Conservation (phyloP, 768 basidiomycete genomes). For the Clitopilus passeckerianus region DNA sequence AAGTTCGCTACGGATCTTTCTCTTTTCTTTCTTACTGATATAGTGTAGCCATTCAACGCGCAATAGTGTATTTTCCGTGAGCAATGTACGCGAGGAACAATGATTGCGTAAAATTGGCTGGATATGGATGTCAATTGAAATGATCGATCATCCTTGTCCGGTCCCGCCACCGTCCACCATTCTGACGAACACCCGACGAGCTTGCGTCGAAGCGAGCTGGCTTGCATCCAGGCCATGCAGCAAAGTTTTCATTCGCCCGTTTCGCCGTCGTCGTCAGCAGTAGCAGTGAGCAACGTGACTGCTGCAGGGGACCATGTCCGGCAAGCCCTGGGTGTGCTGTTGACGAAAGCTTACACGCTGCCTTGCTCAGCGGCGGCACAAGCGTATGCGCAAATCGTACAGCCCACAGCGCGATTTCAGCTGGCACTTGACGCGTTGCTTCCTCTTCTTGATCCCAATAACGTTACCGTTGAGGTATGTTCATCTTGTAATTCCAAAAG, state of each 20-base stretch:
- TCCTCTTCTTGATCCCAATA: conserved; percentile 57
- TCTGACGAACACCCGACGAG: conserved; percentile 12
- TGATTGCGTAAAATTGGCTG: conserved; percentile 3
- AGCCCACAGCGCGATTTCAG: conserved; percentile 74
- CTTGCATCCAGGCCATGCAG: conserved; percentile 13
- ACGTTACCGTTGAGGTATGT: conserved; percentile 44
- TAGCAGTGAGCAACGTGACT: conserved; percentile 12
- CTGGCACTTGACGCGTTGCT: conserved; percentile 79
- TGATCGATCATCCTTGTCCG: conserved; percentile 4
- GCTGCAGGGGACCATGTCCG: conserved; percentile 39
- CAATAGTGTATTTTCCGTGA: neutral
- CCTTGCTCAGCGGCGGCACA: conserved; percentile 77
- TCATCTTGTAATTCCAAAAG: conserved; percentile 4
- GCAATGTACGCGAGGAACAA: neutral
- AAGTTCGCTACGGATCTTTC: neutral
- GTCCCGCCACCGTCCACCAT: neutral
- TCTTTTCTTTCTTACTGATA: neutral
- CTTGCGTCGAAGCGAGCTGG: conserved; percentile 13
- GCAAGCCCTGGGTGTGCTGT: conserved; percentile 63
- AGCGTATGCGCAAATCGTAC: conserved; percentile 71
- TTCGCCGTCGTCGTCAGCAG: conserved; percentile 8
- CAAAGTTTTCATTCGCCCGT: conserved; percentile 19
- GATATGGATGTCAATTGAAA: conserved; percentile 6
- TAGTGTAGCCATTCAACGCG: neutral
- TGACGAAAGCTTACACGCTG: conserved; percentile 59